Base-by-base conservation (phyloP, 768 basidiomycete species). In the Boletus eberwhitei region DNA sequence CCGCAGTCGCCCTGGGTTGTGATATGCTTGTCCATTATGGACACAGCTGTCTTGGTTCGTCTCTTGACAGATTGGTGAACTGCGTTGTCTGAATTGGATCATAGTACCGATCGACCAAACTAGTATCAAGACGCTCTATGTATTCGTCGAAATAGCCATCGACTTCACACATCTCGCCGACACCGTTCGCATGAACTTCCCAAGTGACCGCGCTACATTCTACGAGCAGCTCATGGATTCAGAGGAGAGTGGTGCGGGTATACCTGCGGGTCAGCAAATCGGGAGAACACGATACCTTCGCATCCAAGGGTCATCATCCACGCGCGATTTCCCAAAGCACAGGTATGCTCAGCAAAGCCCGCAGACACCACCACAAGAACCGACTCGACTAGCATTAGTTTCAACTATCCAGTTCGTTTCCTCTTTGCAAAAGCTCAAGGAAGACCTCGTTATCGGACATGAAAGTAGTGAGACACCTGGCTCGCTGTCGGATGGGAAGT, bases 11-110 rank as follows among this genome's bases (percentile, higher is more conserved):
- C 8, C 76, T 98, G 52, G 97, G 96, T 2, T 98, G 95, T 65
- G 97, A 99, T 72, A 94, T 98, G 92, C 81, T 99, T 31, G 81
- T 99, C 1, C 97, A 99, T 68, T 99, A 99, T 70, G 97, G 97
- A 0, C 97, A 98, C 72, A 93, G 90, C 57, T 99, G 97, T 75
- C 82, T 99, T 45, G 93, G 95, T 97, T 56, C 56, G 85, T 43
- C 26, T 26, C 52, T 43, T 36, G 31, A 38, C n/a, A 22, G 26
- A 55, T 43, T 24, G 13, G 21, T 40, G 37, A 26, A 29, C 4
- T 49, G 46, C 35, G 26, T 56, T 51, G 24, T 57, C 52, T 59
- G 38, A 58, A 13, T 37, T 14, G 26, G 14, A 17, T 53, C 44
- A 4, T 57, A 97, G 97, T 99, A 7, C 97, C 97, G 0, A 93